These are phyloP conservation scores for Pholiota adiposa DNA, from an alignment of 1,284 basidiomycete genomes.

Conservation along the genomic window DNA sequence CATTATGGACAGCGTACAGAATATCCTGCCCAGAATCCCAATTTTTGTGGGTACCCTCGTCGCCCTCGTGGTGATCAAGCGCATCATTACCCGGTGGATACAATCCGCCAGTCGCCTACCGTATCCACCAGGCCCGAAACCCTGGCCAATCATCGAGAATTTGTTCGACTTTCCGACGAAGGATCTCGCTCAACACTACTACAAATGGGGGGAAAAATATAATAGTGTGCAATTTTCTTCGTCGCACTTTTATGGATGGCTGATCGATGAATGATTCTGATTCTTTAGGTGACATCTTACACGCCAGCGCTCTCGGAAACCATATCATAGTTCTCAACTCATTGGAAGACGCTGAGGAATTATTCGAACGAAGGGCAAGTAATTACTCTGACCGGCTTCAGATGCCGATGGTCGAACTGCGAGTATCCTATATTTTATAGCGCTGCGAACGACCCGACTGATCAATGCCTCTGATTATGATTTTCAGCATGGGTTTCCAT, in stretches of 20 bases:
- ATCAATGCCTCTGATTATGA: too few species aligned
- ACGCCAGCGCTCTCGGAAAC: slow-evolving; percentile 13
- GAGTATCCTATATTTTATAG: neutral
- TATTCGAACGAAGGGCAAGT: neutral
- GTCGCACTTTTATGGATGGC: neutral
- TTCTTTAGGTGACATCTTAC: slow-evolving; percentile 37
- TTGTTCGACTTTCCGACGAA: slow-evolving; percentile 28
- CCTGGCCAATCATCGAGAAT: slow-evolving; percentile 31
- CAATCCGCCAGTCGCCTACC: neutral
- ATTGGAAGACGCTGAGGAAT: neutral
- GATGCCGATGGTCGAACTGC: neutral
- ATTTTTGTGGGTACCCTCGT: neutral
- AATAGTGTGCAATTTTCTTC: slow-evolving; percentile 15
- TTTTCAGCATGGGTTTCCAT: slow-evolving; percentile 25
- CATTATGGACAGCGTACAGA: too few species aligned
- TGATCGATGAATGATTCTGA: neutral
- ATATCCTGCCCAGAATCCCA: too few species aligned
- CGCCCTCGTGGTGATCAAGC: neutral
- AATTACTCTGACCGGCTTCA: neutral
- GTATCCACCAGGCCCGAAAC: slow-evolving; percentile 30
- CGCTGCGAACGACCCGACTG: too few species aligned
- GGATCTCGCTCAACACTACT: slow-evolving; percentile 24
- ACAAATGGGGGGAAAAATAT: slow-evolving; percentile 28
- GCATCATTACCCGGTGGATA: neutral
- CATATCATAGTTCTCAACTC: neutral